Base-by-base conservation (phyloP, 768 basidiomycete genomes). In the Cystofilobasidium capitatum region DNA sequence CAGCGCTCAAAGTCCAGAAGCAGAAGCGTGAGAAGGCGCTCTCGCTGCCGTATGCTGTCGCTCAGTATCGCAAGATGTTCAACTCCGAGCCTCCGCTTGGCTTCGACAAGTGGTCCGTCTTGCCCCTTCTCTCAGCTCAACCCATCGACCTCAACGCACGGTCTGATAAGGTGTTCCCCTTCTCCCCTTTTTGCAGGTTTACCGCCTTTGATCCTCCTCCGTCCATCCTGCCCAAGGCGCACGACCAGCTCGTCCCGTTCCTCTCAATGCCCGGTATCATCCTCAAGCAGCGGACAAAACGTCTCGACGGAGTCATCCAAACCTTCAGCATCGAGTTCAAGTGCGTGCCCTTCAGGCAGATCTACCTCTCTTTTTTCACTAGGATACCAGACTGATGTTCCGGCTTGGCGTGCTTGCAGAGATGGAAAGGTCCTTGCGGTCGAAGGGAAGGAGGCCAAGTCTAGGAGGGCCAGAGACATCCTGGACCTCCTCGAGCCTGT, bases 51-150 rank as follows among this genome's bases (percentile, higher is more conserved):
- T 44, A 58, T 17, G 64, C 64, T 10, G 57, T 58, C 20, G 31
- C 33, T 13, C 22, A 44, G 31, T 65, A 65, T 22, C 42, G 58
- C 31, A 58, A 51, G 44, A 35, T 58, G 58, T 65, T 58, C 51
- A 26, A 61, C 9, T 42, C 47, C 35, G 54, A 62, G 16, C 66
- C 66, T 37, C 66, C 66, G 24, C 49, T 26, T 26, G 60, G 60
- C 6, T 68, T 68, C 59, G 66, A 68, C 61, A 24, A 31, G 45
- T 68, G 66, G 66, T 68, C 37, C 59, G 59, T 44, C n/a, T 14
- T 13, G 14, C 39, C 29, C 24, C n/a, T 36, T 3, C 22, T 13
- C 35, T 37, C 20, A n/a, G 3, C 22, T 33, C 47, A 29, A 29
- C 14, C 42, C 31, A 26, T 2, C n/a, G n/a, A n/a, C n/a, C 26